Evolutionary conservation across 352 stramenopile genomes (phyloP), one percentile per base, ranked within the genome.

Genomic region (Halophytophthora batemanensis): DNA sequence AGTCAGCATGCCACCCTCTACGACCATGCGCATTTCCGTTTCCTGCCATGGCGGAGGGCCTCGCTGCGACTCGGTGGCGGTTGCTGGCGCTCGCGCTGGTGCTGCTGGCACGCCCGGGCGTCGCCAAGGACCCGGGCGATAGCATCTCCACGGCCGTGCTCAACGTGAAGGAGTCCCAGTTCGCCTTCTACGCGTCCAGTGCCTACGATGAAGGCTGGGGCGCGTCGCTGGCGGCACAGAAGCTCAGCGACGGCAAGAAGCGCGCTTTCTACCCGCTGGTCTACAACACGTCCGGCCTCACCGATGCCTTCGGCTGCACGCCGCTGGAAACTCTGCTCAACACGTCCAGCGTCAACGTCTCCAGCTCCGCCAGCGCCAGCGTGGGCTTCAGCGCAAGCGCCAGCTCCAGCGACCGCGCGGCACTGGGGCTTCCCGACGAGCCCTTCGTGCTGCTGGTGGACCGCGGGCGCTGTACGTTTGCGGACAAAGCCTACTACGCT

Each of bases 391-490:
- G 38, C 14, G 31, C 34, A 2, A 29, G 35, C 22, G 19, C 22
- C 7, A 18, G 23, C 29, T 18, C 23, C 41, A 35, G 29, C 8
- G 7, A 31, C 13, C 7, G 29, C n/a, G n/a, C 34, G 15, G 25
- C 61, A 10, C 52, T 72, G 12, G 64, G 56, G 25, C 43, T 71
- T 2, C 65, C 67, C 2, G 23, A 56, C 39, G 34, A 64, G 18
- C 62, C 73, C 2, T 90, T 90, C 49, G 70, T 86, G 40, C 53
- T 93, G 43, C 45, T 93, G 15, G 77, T 93, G 21, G 70, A 90
- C 53, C 80, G 86, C 45, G 83, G 83, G 0, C 42, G 46, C 33
- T 94, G 86, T 68, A 73, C 80, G 6, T 96, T 89, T 56, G 64
- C 69, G 2, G 68, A 90, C 40, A 96, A 96, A 62, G 73, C 82